Evolutionary conservation across 768 basidiomycete species (phyloP).

Genomic region (Pulveroboletus ravenelii): DNA sequence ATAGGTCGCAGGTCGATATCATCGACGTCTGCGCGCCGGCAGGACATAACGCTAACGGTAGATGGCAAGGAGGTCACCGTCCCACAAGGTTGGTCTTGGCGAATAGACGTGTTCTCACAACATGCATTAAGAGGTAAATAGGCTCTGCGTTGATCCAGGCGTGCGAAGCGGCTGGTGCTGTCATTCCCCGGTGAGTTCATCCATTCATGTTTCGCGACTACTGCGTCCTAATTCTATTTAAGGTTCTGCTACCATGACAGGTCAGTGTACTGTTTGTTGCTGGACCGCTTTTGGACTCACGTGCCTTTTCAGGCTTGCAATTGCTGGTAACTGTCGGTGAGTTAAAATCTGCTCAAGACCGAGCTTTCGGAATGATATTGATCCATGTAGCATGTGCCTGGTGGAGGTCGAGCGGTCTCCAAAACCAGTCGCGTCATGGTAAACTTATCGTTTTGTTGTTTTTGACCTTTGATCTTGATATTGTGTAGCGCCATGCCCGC

Average conservation of each 20-base stretch:
- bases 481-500: conserved; percentile 86
- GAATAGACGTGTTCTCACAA: background rate
- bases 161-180: conserved; percentile 83
- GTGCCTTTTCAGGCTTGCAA: conserved; percentile 63
- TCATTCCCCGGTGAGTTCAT: conserved; percentile 64
- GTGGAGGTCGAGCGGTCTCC: conserved; percentile 96
- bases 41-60: conserved; percentile 87
- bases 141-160: conserved; percentile 96
- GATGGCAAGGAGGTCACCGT: conserved; percentile 98
- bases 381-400: conserved; percentile 78
- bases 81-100: conserved; percentile 72
- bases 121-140: conserved; percentile 27
- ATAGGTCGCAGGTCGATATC: conserved; percentile 59
- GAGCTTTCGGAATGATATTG: conserved; percentile 6
- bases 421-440: conserved; percentile 94
- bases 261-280: conserved; percentile 31
- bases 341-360: conserved; percentile 22
- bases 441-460: conserved; percentile 15
- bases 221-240: conserved; percentile 14
- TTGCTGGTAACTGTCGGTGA: conserved; percentile 96
- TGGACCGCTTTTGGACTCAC: conserved; percentile 1
- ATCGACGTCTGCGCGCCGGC: conserved; percentile 59
- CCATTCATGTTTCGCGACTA: background rate
- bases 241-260: conserved; percentile 88
- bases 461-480: background rate